These are phyloP conservation scores for Blastobotrys arbuscula DNA, from an alignment of 1,139 yeast species.

Conservation along the genomic window DNA sequence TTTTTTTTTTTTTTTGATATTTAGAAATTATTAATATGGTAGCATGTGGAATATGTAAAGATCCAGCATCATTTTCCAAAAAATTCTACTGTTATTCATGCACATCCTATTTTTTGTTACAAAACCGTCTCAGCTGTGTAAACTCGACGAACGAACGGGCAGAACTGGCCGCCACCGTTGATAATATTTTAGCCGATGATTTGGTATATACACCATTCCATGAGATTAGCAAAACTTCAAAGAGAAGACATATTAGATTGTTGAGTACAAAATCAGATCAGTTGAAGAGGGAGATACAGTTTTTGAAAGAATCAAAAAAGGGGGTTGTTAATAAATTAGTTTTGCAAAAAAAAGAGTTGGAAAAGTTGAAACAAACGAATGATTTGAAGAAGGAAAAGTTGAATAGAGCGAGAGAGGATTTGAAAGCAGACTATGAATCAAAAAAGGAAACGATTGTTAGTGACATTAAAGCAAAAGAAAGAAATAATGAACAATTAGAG, in stretches of 20 bases:
- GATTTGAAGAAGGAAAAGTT: neutral
- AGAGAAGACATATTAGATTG: constrained; percentile 11
- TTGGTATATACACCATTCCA: constrained; percentile 9
- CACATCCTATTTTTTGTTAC: constrained; percentile 25
- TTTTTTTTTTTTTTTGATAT: neutral
- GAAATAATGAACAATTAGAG: neutral
- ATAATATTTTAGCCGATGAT: constrained; percentile 12
- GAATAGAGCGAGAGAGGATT: neutral
- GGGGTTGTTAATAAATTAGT: constrained; percentile 10
- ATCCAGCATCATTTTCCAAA: constrained; percentile 16
- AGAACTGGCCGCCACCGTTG: constrained; percentile 17
- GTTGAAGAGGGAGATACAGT: constrained; percentile 14
- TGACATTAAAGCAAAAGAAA: neutral
- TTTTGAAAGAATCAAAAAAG: constrained; percentile 7
- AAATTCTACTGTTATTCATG: constrained; percentile 29
- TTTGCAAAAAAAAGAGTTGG: constrained; percentile 3
- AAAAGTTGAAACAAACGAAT: constrained; percentile 6
- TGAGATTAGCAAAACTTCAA: constrained; percentile 10
- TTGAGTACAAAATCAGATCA: constrained; percentile 13
- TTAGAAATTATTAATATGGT: neutral
- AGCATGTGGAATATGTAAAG: constrained; percentile 27
- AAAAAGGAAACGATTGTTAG: neutral
- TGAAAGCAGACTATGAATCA: neutral
- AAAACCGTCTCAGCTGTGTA: constrained; percentile 28
- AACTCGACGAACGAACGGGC: constrained; percentile 27